phyloP scores from a whole-genome alignment of 1,139 yeast genomes.

The Geotrichum candidum region DNA sequence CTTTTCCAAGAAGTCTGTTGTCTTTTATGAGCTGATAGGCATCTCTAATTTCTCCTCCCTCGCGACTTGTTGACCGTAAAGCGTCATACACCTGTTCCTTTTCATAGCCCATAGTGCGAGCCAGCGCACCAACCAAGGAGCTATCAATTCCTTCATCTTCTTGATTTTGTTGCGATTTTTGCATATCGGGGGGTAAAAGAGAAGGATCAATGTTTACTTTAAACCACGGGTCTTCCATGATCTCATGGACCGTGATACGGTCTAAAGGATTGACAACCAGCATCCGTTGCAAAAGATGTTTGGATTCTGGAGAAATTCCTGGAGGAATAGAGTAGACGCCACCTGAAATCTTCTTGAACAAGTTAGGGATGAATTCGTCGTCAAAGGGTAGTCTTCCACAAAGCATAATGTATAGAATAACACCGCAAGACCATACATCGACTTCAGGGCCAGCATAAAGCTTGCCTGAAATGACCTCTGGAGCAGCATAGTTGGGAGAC shows the following conservation, averaged over 20 bases:
- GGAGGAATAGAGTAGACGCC: slow-evolving; percentile 94
- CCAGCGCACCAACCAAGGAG: slow-evolving; percentile 69
- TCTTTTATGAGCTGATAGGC: slow-evolving; percentile 87
- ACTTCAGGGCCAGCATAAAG: slow-evolving; percentile 98
- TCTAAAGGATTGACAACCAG: slow-evolving; percentile 93
- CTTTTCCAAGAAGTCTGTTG: slow-evolving; percentile 50
- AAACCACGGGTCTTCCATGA: slow-evolving; percentile 96
- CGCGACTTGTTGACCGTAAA: slow-evolving; percentile 44
- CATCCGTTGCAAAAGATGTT: slow-evolving; percentile 82
- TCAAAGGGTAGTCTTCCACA: slow-evolving; percentile 97
- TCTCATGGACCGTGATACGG: slow-evolving; percentile 89
- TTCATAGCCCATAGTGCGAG: slow-evolving; percentile 89
- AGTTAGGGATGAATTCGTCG: slow-evolving; percentile 93
- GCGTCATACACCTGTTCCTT: slow-evolving; percentile 80
- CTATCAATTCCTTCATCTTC: slow-evolving; percentile 55
- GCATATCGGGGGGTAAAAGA: slow-evolving; percentile 56
- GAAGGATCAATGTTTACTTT: slow-evolving; percentile 76
- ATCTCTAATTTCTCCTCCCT: slow-evolving; percentile 75
- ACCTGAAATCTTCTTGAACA: slow-evolving; percentile 88
- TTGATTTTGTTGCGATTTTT: slow-evolving; percentile 31
- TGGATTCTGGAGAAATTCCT: slow-evolving; percentile 82
- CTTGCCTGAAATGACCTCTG: slow-evolving; percentile 94
- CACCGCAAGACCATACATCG: slow-evolving; percentile 98
- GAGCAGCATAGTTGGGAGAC: slow-evolving; percentile 97
- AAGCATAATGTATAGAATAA: slow-evolving; percentile 89